Base-by-base conservation (phyloP, 805 yeast species). In the Hanseniaspora lindneri region DNA sequence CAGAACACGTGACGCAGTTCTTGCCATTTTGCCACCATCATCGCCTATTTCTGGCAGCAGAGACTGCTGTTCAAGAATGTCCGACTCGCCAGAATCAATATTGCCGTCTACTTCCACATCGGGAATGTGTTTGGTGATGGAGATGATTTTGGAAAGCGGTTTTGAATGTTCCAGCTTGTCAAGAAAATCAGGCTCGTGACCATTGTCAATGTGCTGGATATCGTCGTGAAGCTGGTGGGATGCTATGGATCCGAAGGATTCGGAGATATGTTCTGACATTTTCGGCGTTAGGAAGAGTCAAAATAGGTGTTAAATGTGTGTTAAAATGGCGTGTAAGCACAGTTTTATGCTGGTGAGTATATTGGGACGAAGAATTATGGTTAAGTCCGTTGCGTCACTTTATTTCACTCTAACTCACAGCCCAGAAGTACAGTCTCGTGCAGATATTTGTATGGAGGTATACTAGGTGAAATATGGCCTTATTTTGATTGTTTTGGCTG, bases 41-140 rank as follows among this genome's bases (percentile, higher is more conserved):
- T 23, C 28, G 20, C 29, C 8, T 36, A 4, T 4, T 6, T n/a
- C 8, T 20, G 28, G n/a, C 3, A 37, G 10, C 3, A 37, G 14
- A 10, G 41, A 37, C 25, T 23, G 41, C 16, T 37, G 41, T 16
- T 37, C 30, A 5, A 37, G n/a, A 24, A 8, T 3, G 25, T 24
- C 40, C 8, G 40, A 21, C 4, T 36, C 17, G 4, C 16, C 40
- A 20, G 27, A 21, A 36, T 36, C 30, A 37, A 9, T 4, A 37
- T 37, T n/a, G n/a, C 37, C 41, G n/a, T 46, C 49, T n/a, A 46
- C 43, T 10, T 46, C 49, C 3, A 46, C 49, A 32, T 46, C 49
- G 2, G 49, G 49, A 6, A 46, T 46, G 13, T 46, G 49, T 11
- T 46, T 46, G 4, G 49, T 46, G 35, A 46, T 46, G 13, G 49